These are phyloP conservation scores for Globisporangium paddicum DNA, from an alignment of 352 stramenopile species.

Conservation along the genomic window DNA sequence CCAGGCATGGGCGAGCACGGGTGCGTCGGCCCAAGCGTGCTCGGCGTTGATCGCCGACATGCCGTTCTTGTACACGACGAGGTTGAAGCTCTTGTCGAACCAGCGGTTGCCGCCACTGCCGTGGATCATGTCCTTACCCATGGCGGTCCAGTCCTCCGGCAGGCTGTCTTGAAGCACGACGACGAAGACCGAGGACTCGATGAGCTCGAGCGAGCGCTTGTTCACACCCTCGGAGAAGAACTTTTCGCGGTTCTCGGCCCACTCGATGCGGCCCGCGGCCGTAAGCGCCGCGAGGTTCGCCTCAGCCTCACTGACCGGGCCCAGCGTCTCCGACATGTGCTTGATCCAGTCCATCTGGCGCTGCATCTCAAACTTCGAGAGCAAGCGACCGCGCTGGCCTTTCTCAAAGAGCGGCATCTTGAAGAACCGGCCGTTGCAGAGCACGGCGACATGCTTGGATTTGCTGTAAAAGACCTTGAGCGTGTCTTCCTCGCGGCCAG, in stretches of 20 bases:
- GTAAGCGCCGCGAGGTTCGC: constrained; percentile 78
- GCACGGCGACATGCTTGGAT: constrained; percentile 87
- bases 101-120: constrained; percentile 91
- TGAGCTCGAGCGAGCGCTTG: constrained; percentile 72
- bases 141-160: constrained; percentile 52
- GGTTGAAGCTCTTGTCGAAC: constrained; percentile 97
- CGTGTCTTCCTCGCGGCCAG: constrained; percentile 77
- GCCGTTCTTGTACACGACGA: constrained; percentile 94
- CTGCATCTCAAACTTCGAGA: constrained; percentile 78
- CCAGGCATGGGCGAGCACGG: constrained; percentile 83
- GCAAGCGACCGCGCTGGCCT: constrained; percentile 61
- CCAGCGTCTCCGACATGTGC: constrained; percentile 33
- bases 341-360: constrained; percentile 77
- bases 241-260: constrained; percentile 84
- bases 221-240: constrained; percentile 88
- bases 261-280: constrained; percentile 76
- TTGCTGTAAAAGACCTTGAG: constrained; percentile 69
- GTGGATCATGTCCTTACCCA: constrained; percentile 79
- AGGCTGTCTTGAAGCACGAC: constrained; percentile 68
- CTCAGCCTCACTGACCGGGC: constrained; percentile 27
- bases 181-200: constrained; percentile 80
- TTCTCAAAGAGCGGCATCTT: constrained; percentile 86
- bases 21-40: constrained; percentile 91
- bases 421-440: constrained; percentile 84
- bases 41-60: constrained; percentile 93